A percentile compares a stretch with the other conserved stretches of the same genome.
Evolutionary conservation across 192 early-diverging fungal genomes (phyloP).

Genomic region (Mortierella antarctica): DNA sequence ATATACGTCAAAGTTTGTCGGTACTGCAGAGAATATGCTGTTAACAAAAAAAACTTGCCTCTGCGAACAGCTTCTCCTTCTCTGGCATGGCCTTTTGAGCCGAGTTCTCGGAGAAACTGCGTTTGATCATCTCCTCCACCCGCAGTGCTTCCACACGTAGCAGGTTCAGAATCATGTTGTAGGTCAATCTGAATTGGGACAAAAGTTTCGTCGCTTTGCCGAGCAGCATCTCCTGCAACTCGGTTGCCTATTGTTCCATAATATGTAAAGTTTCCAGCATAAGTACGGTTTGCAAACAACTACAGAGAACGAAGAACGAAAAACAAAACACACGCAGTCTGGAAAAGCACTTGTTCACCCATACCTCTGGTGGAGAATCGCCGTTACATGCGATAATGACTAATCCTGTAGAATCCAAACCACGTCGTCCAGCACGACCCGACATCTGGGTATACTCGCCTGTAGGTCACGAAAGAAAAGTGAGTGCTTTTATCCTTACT

Average conservation of each 20-base stretch:
- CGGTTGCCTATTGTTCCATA: slow-evolving; percentile 36
- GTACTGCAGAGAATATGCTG: not conserved
- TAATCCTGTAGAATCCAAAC: slow-evolving; percentile 89
- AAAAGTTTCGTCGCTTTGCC: slow-evolving; percentile 91
- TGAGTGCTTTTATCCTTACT: no score
- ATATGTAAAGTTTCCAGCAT: not conserved
- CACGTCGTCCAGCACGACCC: slow-evolving; percentile 95
- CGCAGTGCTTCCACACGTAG: slow-evolving; percentile 94
- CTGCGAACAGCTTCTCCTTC: slow-evolving; percentile 74
- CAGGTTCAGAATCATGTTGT: slow-evolving; percentile 98
- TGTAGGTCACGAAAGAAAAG: slow-evolving; percentile 8
- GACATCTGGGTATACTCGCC: slow-evolving; percentile 99
- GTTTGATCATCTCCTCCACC: slow-evolving; percentile 99
- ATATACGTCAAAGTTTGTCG: not conserved
- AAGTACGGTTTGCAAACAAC: not conserved
- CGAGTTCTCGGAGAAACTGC: slow-evolving; percentile 93
- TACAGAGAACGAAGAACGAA: not conserved
- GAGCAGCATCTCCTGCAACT: slow-evolving; percentile 84
- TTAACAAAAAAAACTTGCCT: slow-evolving; percentile 51
- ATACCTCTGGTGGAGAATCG: slow-evolving; percentile 59
- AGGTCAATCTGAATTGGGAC: slow-evolving; percentile 96
- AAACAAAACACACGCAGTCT: not conserved
- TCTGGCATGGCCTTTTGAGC: slow-evolving; percentile 91
- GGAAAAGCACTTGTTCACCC: not conserved
- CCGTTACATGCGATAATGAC: slow-evolving; percentile 86